A percentile compares a stretch with the other conserved stretches of the same genome.
Evolutionary conservation across 352 stramenopile genomes (phyloP).

Genomic region (Blastocystis sp.): DNA sequence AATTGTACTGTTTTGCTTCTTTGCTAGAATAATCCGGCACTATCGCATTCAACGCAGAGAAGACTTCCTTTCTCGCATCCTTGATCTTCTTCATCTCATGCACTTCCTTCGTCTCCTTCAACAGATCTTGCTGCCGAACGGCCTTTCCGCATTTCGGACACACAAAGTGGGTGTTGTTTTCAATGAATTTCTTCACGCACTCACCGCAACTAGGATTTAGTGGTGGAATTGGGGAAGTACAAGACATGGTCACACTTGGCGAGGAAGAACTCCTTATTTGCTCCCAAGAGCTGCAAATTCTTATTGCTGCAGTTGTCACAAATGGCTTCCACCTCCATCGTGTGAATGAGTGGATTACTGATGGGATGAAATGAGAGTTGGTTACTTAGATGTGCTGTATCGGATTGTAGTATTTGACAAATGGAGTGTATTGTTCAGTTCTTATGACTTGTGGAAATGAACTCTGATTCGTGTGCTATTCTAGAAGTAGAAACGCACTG

Average conservation of each 20-base stretch:
- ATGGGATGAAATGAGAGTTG: too few relatives aligned
- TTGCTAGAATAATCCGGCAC: constrained; percentile 10
- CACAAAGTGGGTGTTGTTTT: constrained; percentile 1
- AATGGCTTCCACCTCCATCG: constrained; percentile 9
- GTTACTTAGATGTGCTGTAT: too few relatives aligned
- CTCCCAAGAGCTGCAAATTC: constrained; percentile 13
- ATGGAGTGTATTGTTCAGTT: too few relatives aligned
- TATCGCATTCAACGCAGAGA: neutral
- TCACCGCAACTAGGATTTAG: constrained; percentile 23
- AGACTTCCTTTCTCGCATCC: constrained; percentile 23
- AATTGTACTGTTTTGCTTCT: neutral
- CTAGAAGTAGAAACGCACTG: too few relatives aligned
- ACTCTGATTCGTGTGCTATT: too few relatives aligned
- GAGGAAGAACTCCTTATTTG: constrained; percentile 54
- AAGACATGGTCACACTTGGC: constrained; percentile 57
- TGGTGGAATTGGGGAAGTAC: neutral
- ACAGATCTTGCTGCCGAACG: constrained; percentile 10
- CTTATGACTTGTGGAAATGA: too few relatives aligned
- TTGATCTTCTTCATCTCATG: constrained; percentile 45
- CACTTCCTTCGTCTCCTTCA: constrained; percentile 51
- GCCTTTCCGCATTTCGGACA: constrained; percentile 36
- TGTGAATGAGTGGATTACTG: neutral
- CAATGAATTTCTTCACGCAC: constrained; percentile 48
- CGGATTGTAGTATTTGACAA: too few relatives aligned
- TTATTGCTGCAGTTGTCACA: constrained; percentile 60